A percentile compares a stretch with the other conserved stretches of the same genome.
Conservation (phyloP, 371 early-diverging fungal species). For the Amoeboaphelidium protococcarum region DNA sequence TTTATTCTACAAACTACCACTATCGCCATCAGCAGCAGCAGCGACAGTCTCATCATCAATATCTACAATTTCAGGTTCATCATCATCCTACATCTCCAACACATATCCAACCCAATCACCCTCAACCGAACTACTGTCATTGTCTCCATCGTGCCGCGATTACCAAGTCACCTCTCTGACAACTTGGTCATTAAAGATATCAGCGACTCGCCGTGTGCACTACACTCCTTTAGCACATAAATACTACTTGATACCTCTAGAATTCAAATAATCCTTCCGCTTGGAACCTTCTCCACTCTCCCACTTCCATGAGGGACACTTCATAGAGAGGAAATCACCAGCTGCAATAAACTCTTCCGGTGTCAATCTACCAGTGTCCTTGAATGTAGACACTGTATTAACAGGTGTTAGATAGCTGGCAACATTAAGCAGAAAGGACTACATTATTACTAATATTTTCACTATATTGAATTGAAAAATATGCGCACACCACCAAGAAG, state of each 20-base stretch:
- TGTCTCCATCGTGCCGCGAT: too few relatives aligned
- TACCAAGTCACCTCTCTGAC: too few relatives aligned
- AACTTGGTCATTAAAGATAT: too few relatives aligned
- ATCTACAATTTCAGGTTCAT: background rate
- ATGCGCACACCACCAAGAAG: too few relatives aligned
- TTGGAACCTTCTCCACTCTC: background rate
- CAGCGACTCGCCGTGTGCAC: too few relatives aligned
- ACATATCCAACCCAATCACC: background rate
- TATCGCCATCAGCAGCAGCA: background rate
- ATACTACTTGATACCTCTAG: too few relatives aligned
- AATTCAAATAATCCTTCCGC: background rate
- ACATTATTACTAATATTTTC: too few relatives aligned
- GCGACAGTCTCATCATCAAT: background rate
- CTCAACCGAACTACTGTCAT: background rate
- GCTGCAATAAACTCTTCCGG: background rate
- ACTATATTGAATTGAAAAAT: too few relatives aligned
- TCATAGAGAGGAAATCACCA: background rate
- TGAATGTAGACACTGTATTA: background rate
- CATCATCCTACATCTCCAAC: background rate
- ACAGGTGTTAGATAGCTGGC: background rate
- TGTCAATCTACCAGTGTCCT: background rate
- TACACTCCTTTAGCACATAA: too few relatives aligned
- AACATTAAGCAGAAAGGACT: too few relatives aligned
- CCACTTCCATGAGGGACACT: background rate
- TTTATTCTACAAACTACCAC: background rate